Evolutionary conservation across 1,139 yeast species (phyloP).

Genomic region (Sugiyamaella sp.): DNA sequence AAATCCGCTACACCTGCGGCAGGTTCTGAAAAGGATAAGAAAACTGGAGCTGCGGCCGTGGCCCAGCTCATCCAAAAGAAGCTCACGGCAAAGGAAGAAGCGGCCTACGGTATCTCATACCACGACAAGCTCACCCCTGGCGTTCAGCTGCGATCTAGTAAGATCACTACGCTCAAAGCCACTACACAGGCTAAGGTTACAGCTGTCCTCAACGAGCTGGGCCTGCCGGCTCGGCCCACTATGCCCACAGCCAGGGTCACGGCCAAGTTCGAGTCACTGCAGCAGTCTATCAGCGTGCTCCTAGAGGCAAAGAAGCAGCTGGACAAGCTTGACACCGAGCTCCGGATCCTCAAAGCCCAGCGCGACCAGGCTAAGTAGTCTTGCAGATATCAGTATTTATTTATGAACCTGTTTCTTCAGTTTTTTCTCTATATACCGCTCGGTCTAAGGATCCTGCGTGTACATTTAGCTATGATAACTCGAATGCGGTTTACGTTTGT

Average conservation of each 20-base stretch:
- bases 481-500: too few relatives aligned
- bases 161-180: constrained; percentile 62
- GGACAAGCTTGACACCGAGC: constrained; percentile 85
- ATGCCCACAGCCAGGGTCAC: constrained; percentile 87
- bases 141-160: constrained; percentile 76
- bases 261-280: constrained; percentile 74
- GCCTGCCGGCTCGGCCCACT: constrained; percentile 73
- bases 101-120: constrained; percentile 79
- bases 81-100: constrained; percentile 77
- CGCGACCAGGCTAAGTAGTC: constrained; percentile 17
- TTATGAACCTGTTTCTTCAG: too few relatives aligned
- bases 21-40: constrained; percentile 21
- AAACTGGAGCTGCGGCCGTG: constrained; percentile 40
- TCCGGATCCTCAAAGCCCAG: constrained; percentile 54
- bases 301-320: constrained; percentile 84
- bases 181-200: constrained; percentile 77
- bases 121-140: constrained; percentile 82
- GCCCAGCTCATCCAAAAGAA: constrained; percentile 53
- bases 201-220: constrained; percentile 76
- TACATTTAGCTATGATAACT: too few relatives aligned
- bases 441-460: too few relatives aligned
- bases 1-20: neutral
- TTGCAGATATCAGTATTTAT: too few relatives aligned
- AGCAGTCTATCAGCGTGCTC: constrained; percentile 70
- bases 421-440: too few relatives aligned